Conservation (phyloP, 208 protist species). For the Trypanosoma platydactyli region DNA sequence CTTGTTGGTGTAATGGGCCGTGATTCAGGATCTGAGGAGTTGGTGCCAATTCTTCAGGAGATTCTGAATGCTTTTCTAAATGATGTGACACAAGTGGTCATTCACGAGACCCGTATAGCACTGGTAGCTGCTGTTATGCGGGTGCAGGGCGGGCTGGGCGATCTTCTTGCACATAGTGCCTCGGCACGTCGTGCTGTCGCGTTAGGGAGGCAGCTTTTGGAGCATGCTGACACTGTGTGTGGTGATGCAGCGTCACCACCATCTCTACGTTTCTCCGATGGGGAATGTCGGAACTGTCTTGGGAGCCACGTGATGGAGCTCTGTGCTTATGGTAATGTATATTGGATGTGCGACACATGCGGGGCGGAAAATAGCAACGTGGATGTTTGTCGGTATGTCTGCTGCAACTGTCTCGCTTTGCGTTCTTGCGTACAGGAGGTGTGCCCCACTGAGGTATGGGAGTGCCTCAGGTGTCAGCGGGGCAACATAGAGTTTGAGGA, state of each 20-base stretch:
- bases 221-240: slow-evolving; percentile 43
- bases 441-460: slow-evolving; percentile 62
- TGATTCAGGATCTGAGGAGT: neutral
- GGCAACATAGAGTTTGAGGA: slow-evolving; percentile 77
- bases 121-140: slow-evolving; percentile 9
- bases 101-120: slow-evolving; percentile 17
- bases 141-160: slow-evolving; percentile 8
- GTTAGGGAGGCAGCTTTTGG: slow-evolving; percentile 48
- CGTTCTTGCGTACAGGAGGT: slow-evolving; percentile 56
- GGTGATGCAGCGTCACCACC: slow-evolving; percentile 26
- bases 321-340: slow-evolving; percentile 34
- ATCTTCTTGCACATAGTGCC: slow-evolving; percentile 16
- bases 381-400: slow-evolving; percentile 82
- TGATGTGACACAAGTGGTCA: slow-evolving; percentile 1
- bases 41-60: slow-evolving; percentile 15
- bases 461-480: slow-evolving; percentile 53
- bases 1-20: slow-evolving; percentile 7
- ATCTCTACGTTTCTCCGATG: slow-evolving; percentile 22
- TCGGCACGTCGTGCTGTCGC: slow-evolving; percentile 46
- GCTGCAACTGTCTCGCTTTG: slow-evolving; percentile 60
- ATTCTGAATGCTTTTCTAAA: slow-evolving; percentile 13
- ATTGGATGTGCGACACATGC: slow-evolving; percentile 68
- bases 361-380: slow-evolving; percentile 53
- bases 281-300: slow-evolving; percentile 64
- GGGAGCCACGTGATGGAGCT: slow-evolving; percentile 59